These are phyloP conservation scores for Paecilomyces formosus DNA, from an alignment of 2,329 filamentous ascomycete genomes.

Conservation along the genomic window DNA sequence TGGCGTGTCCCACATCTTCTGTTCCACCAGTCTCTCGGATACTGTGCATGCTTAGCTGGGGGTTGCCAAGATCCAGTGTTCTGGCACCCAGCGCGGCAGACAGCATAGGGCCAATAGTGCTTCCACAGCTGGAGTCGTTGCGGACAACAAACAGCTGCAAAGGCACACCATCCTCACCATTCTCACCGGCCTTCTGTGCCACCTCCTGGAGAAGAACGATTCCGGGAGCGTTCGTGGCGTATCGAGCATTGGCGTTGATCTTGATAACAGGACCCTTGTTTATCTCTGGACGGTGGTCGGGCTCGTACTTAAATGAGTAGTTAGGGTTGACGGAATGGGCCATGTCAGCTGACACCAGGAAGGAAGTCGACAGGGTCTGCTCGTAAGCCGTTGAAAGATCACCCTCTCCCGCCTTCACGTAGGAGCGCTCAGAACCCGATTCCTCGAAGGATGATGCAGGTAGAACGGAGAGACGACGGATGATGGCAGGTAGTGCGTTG, in stretches of 20 bases:
- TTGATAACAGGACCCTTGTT: constrained; percentile 97
- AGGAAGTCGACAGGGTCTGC: constrained; percentile 82
- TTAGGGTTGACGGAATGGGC: constrained; percentile 95
- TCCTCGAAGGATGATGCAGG: constrained; percentile 50
- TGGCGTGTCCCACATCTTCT: constrained; percentile 77
- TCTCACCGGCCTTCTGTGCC: constrained; percentile 52
- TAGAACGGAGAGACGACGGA: constrained; percentile 77
- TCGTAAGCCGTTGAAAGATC: constrained; percentile 78
- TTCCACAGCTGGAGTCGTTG: constrained; percentile 90
- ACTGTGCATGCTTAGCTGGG: constrained; percentile 93
- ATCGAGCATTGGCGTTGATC: constrained; percentile 94
- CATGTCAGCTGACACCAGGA: constrained; percentile 96
- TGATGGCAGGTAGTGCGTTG: constrained; percentile 78
- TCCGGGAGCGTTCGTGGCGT: constrained; percentile 92
- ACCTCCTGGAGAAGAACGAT: constrained; percentile 89
- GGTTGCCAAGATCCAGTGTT: constrained; percentile 87
- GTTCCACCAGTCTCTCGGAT: constrained; percentile 89
- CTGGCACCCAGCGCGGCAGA: constrained; percentile 77
- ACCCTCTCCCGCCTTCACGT: constrained; percentile 52
- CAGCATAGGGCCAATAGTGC: constrained; percentile 96
- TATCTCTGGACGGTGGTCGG: constrained; percentile 84
- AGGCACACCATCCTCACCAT: constrained; percentile 63
- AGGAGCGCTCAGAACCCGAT: constrained; percentile 54
- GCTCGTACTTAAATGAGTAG: constrained; percentile 85
- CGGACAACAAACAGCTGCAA: constrained; percentile 93